Base-by-base conservation (phyloP, 768 basidiomycete genomes). In the Auricularia auricula-judae region DNA sequence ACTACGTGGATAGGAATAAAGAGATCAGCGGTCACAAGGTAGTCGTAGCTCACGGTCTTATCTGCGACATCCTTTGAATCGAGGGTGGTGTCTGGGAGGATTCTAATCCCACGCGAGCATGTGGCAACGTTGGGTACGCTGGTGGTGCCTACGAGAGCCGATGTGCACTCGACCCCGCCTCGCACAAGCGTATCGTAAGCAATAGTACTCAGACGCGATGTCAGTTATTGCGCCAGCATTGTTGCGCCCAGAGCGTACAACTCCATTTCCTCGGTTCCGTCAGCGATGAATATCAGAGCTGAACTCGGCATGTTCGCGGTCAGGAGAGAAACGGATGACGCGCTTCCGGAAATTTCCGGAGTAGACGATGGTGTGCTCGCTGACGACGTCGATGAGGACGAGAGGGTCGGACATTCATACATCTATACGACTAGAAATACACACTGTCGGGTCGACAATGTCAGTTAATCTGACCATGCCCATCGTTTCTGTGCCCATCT, bases 191-290 rank as follows among this genome's bases (percentile, higher is more conserved):
- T 89, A 70, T 92, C 91, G 71, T 89, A 93, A 10, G 84, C 81
- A 75, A 92, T 86, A 8, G 89, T 89, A 69, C 89, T 92, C 70
- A 53, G 33, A 42, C 42, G 29, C 65, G 58, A 63, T 29, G 59
- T 33, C 33, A n/a, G 53, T 21, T 4, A 29, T 56, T 43, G 58
- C 43, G 36, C 42, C 63, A 36, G 29, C 21, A 62, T 42, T 35
- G 21, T 34, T 7, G 18, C 14, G 23, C 2, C 29, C 34, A 10
- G 29, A 29, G 70, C 85, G 68, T 70, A 89, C 90, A 91, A 92
- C 74, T 91, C 90, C 86, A 91, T 91, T 75, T 93, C 91, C 72
- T 93, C 91, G 1, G 91, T 91, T 12, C 91, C 91, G 71, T 91
- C 82, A 18, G 90, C 87, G 34, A 93, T 82, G 29, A 93, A 77